phyloP scores from a whole-genome alignment of 805 yeast species.

The Zygosaccharomyces bailii region DNA sequence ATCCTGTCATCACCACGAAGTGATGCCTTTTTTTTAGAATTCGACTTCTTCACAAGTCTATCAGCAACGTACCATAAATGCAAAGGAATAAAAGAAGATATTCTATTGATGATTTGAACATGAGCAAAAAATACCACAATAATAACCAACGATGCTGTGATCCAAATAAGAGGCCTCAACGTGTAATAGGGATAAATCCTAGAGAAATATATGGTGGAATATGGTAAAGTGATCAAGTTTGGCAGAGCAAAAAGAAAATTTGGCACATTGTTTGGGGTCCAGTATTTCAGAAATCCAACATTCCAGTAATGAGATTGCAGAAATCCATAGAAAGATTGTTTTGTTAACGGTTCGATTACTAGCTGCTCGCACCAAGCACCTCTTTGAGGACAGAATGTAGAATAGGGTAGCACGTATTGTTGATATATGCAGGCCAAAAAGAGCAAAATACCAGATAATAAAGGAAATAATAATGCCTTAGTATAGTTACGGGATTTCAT shows the following conservation, averaged over 20 bases:
- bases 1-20: slow-evolving; percentile 20
- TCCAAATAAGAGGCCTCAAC: slow-evolving; percentile 40
- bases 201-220: slow-evolving; percentile 41
- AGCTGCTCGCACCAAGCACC: slow-evolving; percentile 71
- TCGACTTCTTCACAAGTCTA: slow-evolving; percentile 26
- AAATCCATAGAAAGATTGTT: slow-evolving; percentile 52
- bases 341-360: slow-evolving; percentile 29
- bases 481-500: slow-evolving; percentile 14
- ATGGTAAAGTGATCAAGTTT: slow-evolving; percentile 45
- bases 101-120: slow-evolving; percentile 79
- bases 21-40: slow-evolving; percentile 15
- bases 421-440: slow-evolving; percentile 42
- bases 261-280: slow-evolving; percentile 79
- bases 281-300: slow-evolving; percentile 74
- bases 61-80: slow-evolving; percentile 68
- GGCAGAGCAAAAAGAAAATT: slow-evolving; percentile 79
- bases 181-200: slow-evolving; percentile 37
- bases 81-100: slow-evolving; percentile 73
- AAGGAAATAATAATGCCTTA: slow-evolving; percentile 31
- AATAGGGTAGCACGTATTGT: slow-evolving; percentile 53
- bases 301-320: slow-evolving; percentile 86
- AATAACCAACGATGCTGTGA: slow-evolving; percentile 44
- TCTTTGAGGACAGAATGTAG: slow-evolving; percentile 60
- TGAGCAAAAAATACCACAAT: slow-evolving; percentile 65
- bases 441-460: slow-evolving; percentile 57